Base-by-base conservation (phyloP, 1,284 basidiomycete genomes). In the Anthracocystis walkeri region DNA sequence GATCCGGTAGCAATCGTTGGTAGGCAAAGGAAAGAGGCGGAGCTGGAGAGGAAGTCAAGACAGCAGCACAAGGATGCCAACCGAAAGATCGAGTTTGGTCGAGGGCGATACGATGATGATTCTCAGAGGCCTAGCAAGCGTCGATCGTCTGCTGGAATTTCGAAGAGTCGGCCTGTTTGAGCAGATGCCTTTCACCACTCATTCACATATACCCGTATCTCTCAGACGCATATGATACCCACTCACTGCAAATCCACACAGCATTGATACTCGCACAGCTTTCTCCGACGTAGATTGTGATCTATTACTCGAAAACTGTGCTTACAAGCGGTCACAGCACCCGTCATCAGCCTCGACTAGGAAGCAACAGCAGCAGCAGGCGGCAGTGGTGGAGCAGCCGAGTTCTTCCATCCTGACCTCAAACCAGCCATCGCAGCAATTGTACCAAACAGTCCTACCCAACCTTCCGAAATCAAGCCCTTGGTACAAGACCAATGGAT, bases 401-500 rank as follows among this genome's bases (percentile, higher is more conserved):
- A 69, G 27, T 74, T 74, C 68, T 75, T 79, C 83, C 83, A 85
- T 7, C 82, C 78, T 1, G 75, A 65, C 11, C 80, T 57, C 45
- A 82, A 50, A 7, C 83, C 82, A 7, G 81, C 80, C 42, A 75
- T 61, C 1, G 75, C 82, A 10, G 83, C 83, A 41, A 85, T 80
- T 8, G 81, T 81, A 41, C 83, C 83, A 45, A 85, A 85, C 29
- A 85, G 49, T 25, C 83, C 83, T 14, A 84, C 82, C 81, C 81
- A 82, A 4, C 75, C 75, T 7, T 84, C 83, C 16, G 63, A 55
- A 35, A 84, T 73, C 45, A 84, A 48, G 7, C 83, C 83, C 16
- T 56, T 57, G 0, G 78, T 50, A 46, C 58, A 65, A 18, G 79
- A 81, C 93, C 92, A 94, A 83, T 95, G 93, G 54, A 93, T 85